Conservation (phyloP, 2,329 filamentous ascomycete genomes). For the Colletotrichum eremochloae region DNA sequence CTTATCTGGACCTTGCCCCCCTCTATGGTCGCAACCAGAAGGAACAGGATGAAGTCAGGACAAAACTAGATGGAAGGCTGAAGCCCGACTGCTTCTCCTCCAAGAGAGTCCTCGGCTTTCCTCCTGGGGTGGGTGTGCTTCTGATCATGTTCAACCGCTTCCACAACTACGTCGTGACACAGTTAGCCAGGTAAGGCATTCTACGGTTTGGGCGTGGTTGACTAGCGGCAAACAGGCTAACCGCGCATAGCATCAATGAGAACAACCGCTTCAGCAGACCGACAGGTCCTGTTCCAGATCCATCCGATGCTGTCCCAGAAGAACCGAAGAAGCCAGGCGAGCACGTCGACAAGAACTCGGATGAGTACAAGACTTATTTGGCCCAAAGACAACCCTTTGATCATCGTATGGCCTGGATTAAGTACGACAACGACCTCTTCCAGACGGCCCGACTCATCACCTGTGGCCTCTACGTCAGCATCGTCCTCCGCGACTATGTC, state of each 20-base stretch:
- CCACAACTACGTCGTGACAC: constrained; percentile 45
- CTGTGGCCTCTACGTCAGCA: constrained; percentile 69
- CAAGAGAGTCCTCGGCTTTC: constrained; percentile 63
- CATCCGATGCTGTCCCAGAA: neutral
- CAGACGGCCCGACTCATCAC: constrained; percentile 59
- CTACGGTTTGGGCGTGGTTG: no score
- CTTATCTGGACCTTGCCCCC: constrained; percentile 62
- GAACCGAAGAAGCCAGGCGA: constrained; percentile 46
- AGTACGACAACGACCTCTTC: constrained; percentile 56
- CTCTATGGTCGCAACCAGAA: constrained; percentile 66
- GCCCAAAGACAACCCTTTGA: neutral
- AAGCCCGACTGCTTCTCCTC: constrained; percentile 69
- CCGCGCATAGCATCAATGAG: constrained; percentile 55
- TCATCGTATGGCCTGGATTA: constrained; percentile 48
- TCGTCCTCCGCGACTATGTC: constrained; percentile 56
- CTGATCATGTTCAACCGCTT: constrained; percentile 65
- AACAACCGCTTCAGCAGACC: constrained; percentile 52
- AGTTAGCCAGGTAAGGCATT: constrained; percentile 40
- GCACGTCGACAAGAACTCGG: neutral
- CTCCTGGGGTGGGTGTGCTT: constrained; percentile 65
- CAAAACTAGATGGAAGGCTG: constrained; percentile 62
- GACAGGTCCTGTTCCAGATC: neutral
- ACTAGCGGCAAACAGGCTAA: constrained; percentile 40
- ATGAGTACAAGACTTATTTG: constrained; percentile 6
- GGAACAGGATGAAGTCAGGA: constrained; percentile 64